Evolutionary conservation across 805 yeast genomes (phyloP).

Genomic region (Ogataea neopini): DNA sequence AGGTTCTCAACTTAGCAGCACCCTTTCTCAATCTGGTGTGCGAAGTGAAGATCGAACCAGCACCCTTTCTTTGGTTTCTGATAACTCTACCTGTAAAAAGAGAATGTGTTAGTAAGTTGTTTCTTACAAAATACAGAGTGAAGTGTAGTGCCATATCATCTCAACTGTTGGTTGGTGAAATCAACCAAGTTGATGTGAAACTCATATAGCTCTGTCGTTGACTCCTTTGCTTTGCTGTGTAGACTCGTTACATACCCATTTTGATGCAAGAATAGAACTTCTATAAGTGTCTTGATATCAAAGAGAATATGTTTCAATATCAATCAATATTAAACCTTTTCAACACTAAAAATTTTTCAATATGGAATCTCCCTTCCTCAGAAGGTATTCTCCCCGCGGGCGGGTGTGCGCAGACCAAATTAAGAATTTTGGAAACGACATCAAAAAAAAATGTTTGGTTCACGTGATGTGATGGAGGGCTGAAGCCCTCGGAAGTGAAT

Average conservation of each 20-base stretch:
- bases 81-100: conserved; percentile 86
- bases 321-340: conserved; percentile 3
- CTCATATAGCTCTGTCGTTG: neutral
- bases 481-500: neutral
- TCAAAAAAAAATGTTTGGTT: neutral
- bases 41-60: conserved; percentile 99
- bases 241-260: conserved; percentile 20
- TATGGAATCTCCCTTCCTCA: conserved; percentile 6
- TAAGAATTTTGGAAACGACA: neutral
- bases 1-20: conserved; percentile 99
- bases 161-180: too few species aligned
- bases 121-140: neutral
- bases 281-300: conserved; percentile 9
- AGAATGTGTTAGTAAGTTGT: neutral
- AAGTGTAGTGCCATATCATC: too few species aligned
- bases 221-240: neutral
- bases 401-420: conserved; percentile 8
- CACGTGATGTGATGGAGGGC: conserved; percentile 3
- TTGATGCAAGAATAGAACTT: conserved; percentile 20
- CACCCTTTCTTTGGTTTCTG: conserved; percentile 99
- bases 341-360: conserved; percentile 19
- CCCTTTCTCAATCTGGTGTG: conserved; percentile 99
- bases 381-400: conserved; percentile 4
- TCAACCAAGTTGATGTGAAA: too few species aligned
- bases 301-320: conserved; percentile 1